These are phyloP conservation scores for Daedaleopsis nitida DNA, from an alignment of 768 basidiomycete species.

Conservation along the genomic window DNA sequence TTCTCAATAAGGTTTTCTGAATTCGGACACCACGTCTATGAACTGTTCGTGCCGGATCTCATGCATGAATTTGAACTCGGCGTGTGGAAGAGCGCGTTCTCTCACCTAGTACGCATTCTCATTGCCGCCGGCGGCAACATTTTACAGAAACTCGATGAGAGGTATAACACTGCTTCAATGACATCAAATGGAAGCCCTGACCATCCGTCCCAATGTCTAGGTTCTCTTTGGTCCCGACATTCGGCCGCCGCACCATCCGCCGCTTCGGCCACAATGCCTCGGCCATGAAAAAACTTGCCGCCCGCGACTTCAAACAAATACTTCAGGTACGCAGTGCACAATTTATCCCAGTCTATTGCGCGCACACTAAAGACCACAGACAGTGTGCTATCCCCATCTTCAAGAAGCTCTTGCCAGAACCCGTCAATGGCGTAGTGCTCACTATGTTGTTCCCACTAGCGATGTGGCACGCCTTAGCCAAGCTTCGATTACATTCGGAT, in stretches of 20 bases:
- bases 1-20: constrained; percentile 28
- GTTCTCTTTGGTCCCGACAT: constrained; percentile 21
- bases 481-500: constrained; percentile 42
- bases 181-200: background rate
- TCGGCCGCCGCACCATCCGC: constrained; percentile 27
- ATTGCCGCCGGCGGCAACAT: background rate
- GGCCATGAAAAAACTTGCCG: constrained; percentile 31
- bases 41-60: constrained; percentile 32
- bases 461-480: constrained; percentile 41
- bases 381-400: constrained; percentile 26
- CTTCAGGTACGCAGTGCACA: constrained; percentile 21
- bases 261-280: constrained; percentile 26
- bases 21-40: constrained; percentile 29
- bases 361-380: no score
- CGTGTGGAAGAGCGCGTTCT: constrained; percentile 32
- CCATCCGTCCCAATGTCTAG: no score
- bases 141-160: constrained; percentile 9
- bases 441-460: constrained; percentile 36
- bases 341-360: background rate
- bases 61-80: constrained; percentile 39
- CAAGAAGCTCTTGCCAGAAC: constrained; percentile 29
- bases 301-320: constrained; percentile 31
- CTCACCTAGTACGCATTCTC: constrained; percentile 29
- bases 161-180: constrained; percentile 1
- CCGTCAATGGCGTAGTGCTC: constrained; percentile 27